Conservation (phyloP, 2,329 filamentous ascomycete genomes). For the Tolypocladium amazonense region DNA sequence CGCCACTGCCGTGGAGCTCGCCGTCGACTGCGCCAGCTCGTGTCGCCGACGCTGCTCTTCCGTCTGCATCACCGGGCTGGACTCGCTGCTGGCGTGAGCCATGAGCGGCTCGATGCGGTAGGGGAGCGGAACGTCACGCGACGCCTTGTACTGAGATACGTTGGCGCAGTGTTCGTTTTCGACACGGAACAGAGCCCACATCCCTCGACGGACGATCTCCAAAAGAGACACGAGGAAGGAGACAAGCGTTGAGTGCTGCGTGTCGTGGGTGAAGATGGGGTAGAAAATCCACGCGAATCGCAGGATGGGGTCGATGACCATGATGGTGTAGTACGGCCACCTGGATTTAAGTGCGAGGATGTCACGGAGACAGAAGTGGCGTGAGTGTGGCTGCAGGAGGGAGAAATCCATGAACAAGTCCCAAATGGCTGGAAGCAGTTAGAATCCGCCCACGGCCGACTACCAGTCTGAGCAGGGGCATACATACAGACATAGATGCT, state of each 20-base stretch:
- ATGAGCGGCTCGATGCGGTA: conserved; percentile 52
- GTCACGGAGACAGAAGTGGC: conserved; percentile 59
- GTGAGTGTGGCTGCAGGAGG: conserved; percentile 66
- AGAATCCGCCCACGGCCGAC: not conserved
- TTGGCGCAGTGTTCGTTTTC: conserved; percentile 97
- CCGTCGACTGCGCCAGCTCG: conserved; percentile 3
- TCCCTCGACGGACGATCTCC: conserved; percentile 73
- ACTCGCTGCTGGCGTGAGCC: conserved; percentile 28
- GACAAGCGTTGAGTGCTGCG: conserved; percentile 73
- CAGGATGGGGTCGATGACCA: conserved; percentile 72
- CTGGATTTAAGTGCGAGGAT: conserved; percentile 67
- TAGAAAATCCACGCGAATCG: conserved; percentile 95
- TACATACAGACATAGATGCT: conserved; percentile 65
- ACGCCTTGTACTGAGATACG: conserved; percentile 81
- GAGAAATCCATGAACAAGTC: conserved; percentile 96
- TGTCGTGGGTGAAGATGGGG: conserved; percentile 66
- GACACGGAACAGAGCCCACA: conserved; percentile 89
- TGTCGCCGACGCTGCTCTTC: conserved; percentile 9
- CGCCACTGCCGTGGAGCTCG: conserved; percentile 11
- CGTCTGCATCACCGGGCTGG: conserved; percentile 6
- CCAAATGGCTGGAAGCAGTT: conserved; percentile 56
- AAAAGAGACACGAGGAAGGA: conserved; percentile 70
- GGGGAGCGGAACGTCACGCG: conserved; percentile 75
- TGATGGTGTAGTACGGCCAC: conserved; percentile 81
- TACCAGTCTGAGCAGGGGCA: not conserved